Base-by-base conservation (phyloP, 148 eudicot genomes). In the Vaccinium vitisidaea region DNA sequence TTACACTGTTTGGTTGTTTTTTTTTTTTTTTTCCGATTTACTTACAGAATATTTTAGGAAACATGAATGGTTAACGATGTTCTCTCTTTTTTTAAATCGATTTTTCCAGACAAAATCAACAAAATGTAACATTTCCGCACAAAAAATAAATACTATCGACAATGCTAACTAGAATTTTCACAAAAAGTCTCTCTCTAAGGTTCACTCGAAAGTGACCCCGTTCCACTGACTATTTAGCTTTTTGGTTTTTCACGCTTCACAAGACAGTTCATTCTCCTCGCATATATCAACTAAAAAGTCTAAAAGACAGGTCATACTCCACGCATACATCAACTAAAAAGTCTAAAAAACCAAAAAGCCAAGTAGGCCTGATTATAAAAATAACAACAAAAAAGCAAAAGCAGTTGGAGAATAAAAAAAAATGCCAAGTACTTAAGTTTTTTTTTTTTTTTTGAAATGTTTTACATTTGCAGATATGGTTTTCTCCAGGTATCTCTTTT, bases 401-500 rank as follows among this genome's bases (percentile, higher is more conserved):
- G 30, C 70, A 59, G 19, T 36, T 36, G 69, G 23, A 19, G n/a
- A 19, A 56, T 16, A 36, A 61, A 61, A 61, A 61, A 21, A 61
- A n/a, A 21, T 21, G 69, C 27, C 10, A 61, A 61, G 25, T 10
- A 21, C 69, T 59, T 18, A 21, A 59, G 54, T 53, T 2, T 53
- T 53, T 13, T 53, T 53, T 2, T 53, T 53, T 13, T 53, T 10
- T 25, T 77, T 13, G 8, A 27, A 53, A 52, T 56, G 82, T 18
- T 70, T 88, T 90, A 90, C 91, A 90, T 84, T 87, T 70, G 88
- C 81, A 79, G 94, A 93, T 82, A 91, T 83, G 75, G n/a, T 86
- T 88, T 87, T 94, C 84, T 92, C 92, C 30, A 88, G 16, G 83
- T 83, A 83, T 77, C 87, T 85, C 86, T 92, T 92, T 9, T 92